These are phyloP conservation scores for Backusella psychrophila DNA, from an alignment of 192 early-diverging fungal genomes.

Conservation along the genomic window DNA sequence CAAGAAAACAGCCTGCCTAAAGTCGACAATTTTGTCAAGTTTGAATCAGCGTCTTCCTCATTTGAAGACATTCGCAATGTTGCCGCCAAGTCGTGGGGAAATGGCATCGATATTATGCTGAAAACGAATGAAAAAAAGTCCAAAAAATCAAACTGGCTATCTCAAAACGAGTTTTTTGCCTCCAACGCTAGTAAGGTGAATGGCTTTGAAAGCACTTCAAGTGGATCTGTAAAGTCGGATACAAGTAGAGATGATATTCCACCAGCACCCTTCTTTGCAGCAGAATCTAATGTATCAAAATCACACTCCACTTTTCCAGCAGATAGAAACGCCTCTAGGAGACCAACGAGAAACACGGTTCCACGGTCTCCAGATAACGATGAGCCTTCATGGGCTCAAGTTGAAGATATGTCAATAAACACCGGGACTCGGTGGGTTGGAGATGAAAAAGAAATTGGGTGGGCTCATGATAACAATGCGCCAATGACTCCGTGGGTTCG, in stretches of 20 bases:
- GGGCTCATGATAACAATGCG: no score
- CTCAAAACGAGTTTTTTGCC: not conserved
- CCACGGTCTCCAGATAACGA: no score
- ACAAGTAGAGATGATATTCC: not conserved
- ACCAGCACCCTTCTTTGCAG: not conserved
- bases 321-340: not conserved
- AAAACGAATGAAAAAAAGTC: not conserved
- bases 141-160: not conserved
- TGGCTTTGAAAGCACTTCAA: not conserved
- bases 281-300: not conserved
- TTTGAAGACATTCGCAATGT: slow-evolving; percentile 12
- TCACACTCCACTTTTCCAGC: not conserved
- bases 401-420: no score
- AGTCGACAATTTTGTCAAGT: not conserved
- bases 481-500: no score
- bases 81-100: not conserved
- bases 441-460: no score
- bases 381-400: no score
- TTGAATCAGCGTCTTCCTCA: not conserved
- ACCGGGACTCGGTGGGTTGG: no score
- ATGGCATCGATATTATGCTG: slow-evolving; percentile 1
- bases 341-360: no score
- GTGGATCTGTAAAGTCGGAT: not conserved
- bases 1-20: not conserved
- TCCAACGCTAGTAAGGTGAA: not conserved